A percentile compares a stretch with the other conserved stretches of the same genome.
Conservation (phyloP, 805 yeast genomes). For the Suhomyces pyralidae region DNA sequence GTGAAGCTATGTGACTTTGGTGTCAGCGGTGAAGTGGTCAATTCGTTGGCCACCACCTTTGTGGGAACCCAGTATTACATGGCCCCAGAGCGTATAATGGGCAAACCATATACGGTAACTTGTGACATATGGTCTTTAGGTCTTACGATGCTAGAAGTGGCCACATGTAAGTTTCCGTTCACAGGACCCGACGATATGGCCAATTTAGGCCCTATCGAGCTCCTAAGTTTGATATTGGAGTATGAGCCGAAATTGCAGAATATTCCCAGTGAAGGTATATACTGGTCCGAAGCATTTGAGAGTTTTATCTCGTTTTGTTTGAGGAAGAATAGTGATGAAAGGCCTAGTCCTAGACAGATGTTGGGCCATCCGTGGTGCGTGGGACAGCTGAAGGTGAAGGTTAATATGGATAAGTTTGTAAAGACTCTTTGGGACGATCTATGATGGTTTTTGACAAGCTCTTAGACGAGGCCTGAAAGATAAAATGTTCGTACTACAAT, state of each 20-base stretch:
- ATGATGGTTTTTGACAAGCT: background rate
- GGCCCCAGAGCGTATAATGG: slow-evolving; percentile 98
- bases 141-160: slow-evolving; percentile 86
- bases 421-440: slow-evolving; percentile 59
- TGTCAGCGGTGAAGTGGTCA: slow-evolving; percentile 94
- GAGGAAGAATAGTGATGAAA: slow-evolving; percentile 69
- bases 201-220: slow-evolving; percentile 71
- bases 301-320: slow-evolving; percentile 79
- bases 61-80: slow-evolving; percentile 97
- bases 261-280: slow-evolving; percentile 68
- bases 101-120: slow-evolving; percentile 91
- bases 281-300: slow-evolving; percentile 81
- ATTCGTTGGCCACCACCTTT: slow-evolving; percentile 92
- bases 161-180: slow-evolving; percentile 88
- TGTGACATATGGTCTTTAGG: slow-evolving; percentile 98
- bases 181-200: slow-evolving; percentile 20
- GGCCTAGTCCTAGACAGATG: slow-evolving; percentile 95
- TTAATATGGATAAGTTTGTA: slow-evolving; percentile 85
- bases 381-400: slow-evolving; percentile 68
- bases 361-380: slow-evolving; percentile 89
- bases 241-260: slow-evolving; percentile 79
- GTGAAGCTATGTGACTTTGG: slow-evolving; percentile 97
- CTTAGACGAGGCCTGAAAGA: no score
- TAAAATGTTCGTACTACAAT: no score
- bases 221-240: slow-evolving; percentile 74